Evolutionary conservation across 164 flowering plant genomes (phyloP).

Genomic region (Tetracentron sinense): DNA sequence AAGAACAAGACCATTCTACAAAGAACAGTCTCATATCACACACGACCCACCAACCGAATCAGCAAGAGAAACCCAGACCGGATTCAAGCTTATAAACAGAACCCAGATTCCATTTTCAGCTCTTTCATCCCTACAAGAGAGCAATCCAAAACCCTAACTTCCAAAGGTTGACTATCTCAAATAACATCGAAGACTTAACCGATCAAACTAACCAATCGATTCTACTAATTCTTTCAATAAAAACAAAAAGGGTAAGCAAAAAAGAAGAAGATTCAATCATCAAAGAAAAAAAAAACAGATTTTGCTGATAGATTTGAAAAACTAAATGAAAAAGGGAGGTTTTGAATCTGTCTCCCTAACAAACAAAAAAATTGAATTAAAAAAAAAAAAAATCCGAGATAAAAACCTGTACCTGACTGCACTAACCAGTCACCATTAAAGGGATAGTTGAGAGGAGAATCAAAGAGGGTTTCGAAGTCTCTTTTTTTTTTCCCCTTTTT

Average conservation of each 20-base stretch:
- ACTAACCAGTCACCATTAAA: neutral
- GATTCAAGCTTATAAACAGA: constrained; percentile 6
- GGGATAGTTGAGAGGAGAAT: neutral
- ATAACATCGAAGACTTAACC: neutral
- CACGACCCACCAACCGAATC: constrained; percentile 11
- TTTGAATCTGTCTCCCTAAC: neutral
- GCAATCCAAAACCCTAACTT: constrained; percentile 16
- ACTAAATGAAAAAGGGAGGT: neutral
- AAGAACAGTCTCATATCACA: neutral
- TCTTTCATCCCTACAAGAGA: neutral
- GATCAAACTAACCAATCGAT: constrained; percentile 8
- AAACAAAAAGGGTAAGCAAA: too few relatives aligned
- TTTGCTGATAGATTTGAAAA: neutral
- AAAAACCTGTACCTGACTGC: neutral
- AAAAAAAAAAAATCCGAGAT: too few relatives aligned
- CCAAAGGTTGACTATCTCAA: constrained; percentile 1
- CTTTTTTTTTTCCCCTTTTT: neutral
- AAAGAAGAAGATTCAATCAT: neutral
- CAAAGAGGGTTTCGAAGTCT: neutral
- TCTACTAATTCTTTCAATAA: neutral
- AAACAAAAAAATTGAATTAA: neutral
- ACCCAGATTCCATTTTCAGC: constrained; percentile 6
- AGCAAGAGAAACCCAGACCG: constrained; percentile 1
- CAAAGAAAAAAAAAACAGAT: neutral
- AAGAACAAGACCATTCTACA: neutral